Conservation (phyloP, 352 stramenopile genomes). For the Phytophthora ramorum region DNA sequence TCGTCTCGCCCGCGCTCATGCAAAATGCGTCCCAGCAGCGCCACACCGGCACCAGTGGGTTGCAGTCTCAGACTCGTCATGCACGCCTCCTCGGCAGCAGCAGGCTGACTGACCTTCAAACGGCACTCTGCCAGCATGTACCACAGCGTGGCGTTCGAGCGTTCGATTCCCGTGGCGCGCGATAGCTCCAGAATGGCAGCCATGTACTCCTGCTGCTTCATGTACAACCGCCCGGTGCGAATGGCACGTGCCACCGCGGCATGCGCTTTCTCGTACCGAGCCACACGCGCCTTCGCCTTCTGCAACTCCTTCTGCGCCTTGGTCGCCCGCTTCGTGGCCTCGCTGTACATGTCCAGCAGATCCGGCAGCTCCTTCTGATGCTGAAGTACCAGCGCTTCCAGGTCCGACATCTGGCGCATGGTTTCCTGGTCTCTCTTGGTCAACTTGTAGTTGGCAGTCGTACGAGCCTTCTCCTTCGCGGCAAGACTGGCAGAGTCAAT, state of each 20-base stretch:
- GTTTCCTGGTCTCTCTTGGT: conserved; percentile 40
- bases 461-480: conserved; percentile 27
- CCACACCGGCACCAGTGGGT: conserved; percentile 43
- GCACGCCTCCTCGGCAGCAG: conserved; percentile 60
- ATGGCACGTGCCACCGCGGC: conserved; percentile 51
- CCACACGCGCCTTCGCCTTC: conserved; percentile 48
- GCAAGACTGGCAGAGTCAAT: conserved; percentile 35
- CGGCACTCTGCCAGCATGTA: conserved; percentile 66
- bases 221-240: conserved; percentile 42
- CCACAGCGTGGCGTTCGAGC: conserved; percentile 57
- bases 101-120: conserved; percentile 53
- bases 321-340: conserved; percentile 41
- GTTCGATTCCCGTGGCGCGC: conserved; percentile 53
- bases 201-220: conserved; percentile 65
- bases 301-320: conserved; percentile 40
- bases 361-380: conserved; percentile 54
- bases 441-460: conserved; percentile 42
- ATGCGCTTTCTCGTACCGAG: conserved; percentile 58
- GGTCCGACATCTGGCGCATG: conserved; percentile 52
- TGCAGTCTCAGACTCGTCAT: conserved; percentile 58
- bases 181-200: conserved; percentile 66
- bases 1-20: conserved; percentile 55
- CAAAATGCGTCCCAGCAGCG: conserved; percentile 61
- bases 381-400: conserved; percentile 55
- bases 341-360: conserved; percentile 50